These are phyloP conservation scores for Glebionis coronaria DNA, from an alignment of 129 eudicot genomes.

Conservation along the genomic window DNA sequence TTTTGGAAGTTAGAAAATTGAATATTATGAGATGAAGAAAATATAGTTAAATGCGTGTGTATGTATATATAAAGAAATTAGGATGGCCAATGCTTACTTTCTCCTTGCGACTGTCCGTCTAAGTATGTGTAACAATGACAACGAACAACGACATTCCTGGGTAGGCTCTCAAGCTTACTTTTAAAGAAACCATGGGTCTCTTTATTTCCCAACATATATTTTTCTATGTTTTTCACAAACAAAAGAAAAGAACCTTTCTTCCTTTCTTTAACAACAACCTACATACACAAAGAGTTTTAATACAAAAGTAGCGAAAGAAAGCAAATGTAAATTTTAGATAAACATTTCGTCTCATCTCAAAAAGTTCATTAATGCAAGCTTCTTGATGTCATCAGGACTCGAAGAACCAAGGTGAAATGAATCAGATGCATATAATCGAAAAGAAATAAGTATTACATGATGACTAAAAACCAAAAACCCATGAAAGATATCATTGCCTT, in stretches of 20 bases:
- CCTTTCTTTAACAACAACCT: slow-evolving; percentile 81
- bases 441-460: neutral
- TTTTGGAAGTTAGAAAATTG: neutral
- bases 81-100: slow-evolving; percentile 46
- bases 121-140: slow-evolving; percentile 73
- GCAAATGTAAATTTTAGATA: no score
- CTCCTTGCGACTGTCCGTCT: slow-evolving; percentile 74
- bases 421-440: slow-evolving; percentile 47
- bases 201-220: slow-evolving; percentile 66
- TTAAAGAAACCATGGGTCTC: slow-evolving; percentile 68
- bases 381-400: slow-evolving; percentile 60
- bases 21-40: neutral
- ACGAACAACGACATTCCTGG: slow-evolving; percentile 72
- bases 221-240: slow-evolving; percentile 78
- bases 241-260: slow-evolving; percentile 53
- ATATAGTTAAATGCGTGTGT: neutral
- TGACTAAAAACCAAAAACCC: slow-evolving; percentile 50
- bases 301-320: neutral
- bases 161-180: slow-evolving; percentile 65
- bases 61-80: neutral
- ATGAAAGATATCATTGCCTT: slow-evolving; percentile 85
- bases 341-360: slow-evolving; percentile 46
- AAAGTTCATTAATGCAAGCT: slow-evolving; percentile 77
- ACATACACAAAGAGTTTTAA: slow-evolving; percentile 15
- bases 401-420: slow-evolving; percentile 70